Conservation (phyloP, 768 basidiomycete species). For the Pleurotus giganteus region DNA sequence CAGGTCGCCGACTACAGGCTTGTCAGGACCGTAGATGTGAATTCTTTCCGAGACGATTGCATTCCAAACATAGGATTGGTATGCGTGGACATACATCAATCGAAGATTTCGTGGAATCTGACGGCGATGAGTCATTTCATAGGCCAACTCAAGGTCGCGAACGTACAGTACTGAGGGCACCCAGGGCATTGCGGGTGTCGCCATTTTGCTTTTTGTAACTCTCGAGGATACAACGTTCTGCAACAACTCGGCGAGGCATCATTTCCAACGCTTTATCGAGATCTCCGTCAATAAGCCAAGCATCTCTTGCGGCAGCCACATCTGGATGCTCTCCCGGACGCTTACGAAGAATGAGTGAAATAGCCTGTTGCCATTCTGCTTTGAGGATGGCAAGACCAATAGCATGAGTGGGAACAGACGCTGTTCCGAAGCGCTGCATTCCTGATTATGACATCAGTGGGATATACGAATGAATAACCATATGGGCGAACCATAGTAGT, state of each 20-base stretch:
- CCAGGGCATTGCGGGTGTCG: slow-evolving; percentile 81
- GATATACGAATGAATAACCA: not conserved
- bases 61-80: slow-evolving; percentile 99
- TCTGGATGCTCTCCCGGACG: slow-evolving; percentile 93
- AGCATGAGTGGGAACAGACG: slow-evolving; percentile 91
- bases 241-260: slow-evolving; percentile 90
- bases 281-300: slow-evolving; percentile 85
- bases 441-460: slow-evolving; percentile 42
- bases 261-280: slow-evolving; percentile 76
- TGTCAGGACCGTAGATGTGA: slow-evolving; percentile 66
- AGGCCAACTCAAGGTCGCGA: not conserved
- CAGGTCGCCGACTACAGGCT: slow-evolving; percentile 86
- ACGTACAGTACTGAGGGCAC: slow-evolving; percentile 79
- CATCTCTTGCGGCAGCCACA: slow-evolving; percentile 76
- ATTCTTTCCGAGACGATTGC: slow-evolving; percentile 94
- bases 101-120: slow-evolving; percentile 95
- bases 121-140: not conserved
- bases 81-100: slow-evolving; percentile 97
- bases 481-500: slow-evolving; percentile 78
- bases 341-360: slow-evolving; percentile 75
- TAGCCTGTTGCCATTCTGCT: slow-evolving; percentile 88
- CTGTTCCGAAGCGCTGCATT: slow-evolving; percentile 99
- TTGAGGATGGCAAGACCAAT: slow-evolving; percentile 89
- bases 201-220: slow-evolving; percentile 81
- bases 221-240: slow-evolving; percentile 90